Evolutionary conservation across 306 rosid genomes (phyloP).

Genomic region (Spatholobus suberectus): DNA sequence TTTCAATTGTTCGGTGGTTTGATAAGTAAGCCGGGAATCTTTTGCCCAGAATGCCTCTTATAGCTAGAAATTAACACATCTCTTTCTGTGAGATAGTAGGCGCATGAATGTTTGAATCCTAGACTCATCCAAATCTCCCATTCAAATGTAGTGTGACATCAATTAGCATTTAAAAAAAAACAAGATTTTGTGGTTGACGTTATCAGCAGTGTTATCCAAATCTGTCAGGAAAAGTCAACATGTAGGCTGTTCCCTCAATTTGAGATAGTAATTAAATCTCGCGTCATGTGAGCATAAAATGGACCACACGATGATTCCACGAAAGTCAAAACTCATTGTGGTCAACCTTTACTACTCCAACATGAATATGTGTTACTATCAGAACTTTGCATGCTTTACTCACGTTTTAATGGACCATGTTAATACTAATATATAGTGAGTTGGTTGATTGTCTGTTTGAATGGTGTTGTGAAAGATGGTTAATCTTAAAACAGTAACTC

Average conservation of each 20-base stretch:
- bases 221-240: neutral
- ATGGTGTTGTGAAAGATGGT: neutral
- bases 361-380: neutral
- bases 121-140: neutral
- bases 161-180: neutral
- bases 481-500: neutral
- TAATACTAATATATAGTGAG: neutral
- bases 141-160: neutral
- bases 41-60: neutral
- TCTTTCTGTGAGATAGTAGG: neutral
- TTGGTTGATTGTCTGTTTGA: neutral
- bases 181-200: neutral
- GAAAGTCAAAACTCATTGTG: neutral
- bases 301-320: neutral
- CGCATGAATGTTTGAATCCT: neutral
- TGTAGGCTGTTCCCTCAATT: neutral
- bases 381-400: neutral
- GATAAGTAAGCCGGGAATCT: neutral
- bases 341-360: neutral
- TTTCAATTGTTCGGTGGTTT: neutral
- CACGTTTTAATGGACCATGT: neutral
- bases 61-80: neutral
- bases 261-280: neutral
- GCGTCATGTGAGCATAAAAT: neutral
- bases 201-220: neutral